Evolutionary conservation across 2,329 filamentous ascomycete species (phyloP).

Genomic region (Colletotrichum sidae): DNA sequence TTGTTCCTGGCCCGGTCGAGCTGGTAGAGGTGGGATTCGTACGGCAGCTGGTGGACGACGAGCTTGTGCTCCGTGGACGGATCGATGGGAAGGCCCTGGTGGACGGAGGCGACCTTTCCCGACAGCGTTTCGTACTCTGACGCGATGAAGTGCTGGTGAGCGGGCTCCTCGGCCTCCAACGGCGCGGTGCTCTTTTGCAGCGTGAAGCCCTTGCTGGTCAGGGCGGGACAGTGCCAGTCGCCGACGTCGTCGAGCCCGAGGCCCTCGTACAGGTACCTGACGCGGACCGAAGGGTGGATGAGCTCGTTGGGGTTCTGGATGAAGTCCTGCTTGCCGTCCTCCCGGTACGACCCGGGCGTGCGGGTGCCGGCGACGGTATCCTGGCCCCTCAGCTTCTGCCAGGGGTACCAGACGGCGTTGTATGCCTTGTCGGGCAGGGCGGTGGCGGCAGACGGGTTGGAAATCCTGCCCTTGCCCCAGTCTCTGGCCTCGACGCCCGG

Average conservation of each 20-base stretch:
- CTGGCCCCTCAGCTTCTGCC: conserved; percentile 4
- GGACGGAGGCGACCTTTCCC: conserved; percentile 23
- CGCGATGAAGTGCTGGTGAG: conserved; percentile 4
- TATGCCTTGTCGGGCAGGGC: conserved; percentile 26
- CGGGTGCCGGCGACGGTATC: conserved; percentile 29
- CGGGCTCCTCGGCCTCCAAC: neutral
- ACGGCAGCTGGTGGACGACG: conserved; percentile 34
- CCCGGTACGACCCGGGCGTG: conserved; percentile 42
- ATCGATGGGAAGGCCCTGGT: neutral
- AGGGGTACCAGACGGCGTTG: conserved; percentile 22
- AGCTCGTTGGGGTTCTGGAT: conserved; percentile 41
- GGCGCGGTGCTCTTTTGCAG: conserved; percentile 15
- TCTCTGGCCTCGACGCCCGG: conserved; percentile 25
- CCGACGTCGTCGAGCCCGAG: conserved; percentile 45
- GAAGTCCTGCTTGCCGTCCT: conserved; percentile 25
- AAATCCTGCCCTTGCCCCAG: conserved; percentile 40
- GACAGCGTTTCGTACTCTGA: conserved; percentile 30
- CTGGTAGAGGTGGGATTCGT: conserved; percentile 34
- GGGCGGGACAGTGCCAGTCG: conserved; percentile 39
- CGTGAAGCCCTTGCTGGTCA: conserved; percentile 36
- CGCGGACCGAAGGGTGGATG: conserved; percentile 47
- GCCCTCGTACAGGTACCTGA: conserved; percentile 46
- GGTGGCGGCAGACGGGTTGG: conserved; percentile 30
- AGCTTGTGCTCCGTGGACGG: conserved; percentile 5
- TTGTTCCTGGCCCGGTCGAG: conserved; percentile 18